A percentile compares a stretch with the other conserved stretches of the same genome.
These are phyloP conservation scores for Ophiostoma ulmi DNA, from an alignment of 2,329 filamentous ascomycete species.

Conservation along the genomic window DNA sequence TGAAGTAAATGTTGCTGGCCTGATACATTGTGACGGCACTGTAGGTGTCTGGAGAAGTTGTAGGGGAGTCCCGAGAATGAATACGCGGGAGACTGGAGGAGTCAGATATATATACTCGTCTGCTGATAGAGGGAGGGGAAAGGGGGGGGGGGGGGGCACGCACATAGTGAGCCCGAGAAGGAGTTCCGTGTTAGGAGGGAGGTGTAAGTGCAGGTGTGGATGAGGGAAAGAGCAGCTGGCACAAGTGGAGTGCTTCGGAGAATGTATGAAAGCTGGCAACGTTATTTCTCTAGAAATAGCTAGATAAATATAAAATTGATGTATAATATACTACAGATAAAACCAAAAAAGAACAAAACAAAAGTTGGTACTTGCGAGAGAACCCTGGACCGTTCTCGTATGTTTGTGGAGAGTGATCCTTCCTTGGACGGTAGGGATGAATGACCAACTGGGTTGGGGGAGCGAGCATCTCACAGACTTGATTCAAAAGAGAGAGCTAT, in stretches of 20 bases:
- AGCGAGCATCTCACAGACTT: not conserved
- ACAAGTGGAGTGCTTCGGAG: not conserved
- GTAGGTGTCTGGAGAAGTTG: not conserved
- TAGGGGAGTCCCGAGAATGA: not conserved
- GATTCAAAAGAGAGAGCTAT: no score
- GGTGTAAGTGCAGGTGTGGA: not conserved
- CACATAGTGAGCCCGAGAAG: not conserved
- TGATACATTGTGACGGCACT: conserved; percentile 37
- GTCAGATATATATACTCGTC: not conserved
- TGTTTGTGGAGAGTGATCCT: not conserved
- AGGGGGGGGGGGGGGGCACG: not conserved
- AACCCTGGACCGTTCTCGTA: not conserved
- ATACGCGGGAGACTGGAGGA: not conserved
- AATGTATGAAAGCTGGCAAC: not conserved
- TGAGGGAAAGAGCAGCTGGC: not conserved
- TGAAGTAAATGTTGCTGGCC: conserved; percentile 52
- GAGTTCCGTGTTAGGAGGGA: not conserved
- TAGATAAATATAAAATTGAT: no score
- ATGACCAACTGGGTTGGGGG: not conserved
- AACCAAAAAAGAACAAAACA: not conserved
- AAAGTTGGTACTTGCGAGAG: not conserved
- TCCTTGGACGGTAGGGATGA: not conserved
- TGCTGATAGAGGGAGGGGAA: not conserved
- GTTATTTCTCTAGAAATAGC: no score
- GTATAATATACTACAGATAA: no score